Base-by-base conservation (phyloP, 495 filamentous ascomycete genomes). In the Annulohypoxylon bovei region DNA sequence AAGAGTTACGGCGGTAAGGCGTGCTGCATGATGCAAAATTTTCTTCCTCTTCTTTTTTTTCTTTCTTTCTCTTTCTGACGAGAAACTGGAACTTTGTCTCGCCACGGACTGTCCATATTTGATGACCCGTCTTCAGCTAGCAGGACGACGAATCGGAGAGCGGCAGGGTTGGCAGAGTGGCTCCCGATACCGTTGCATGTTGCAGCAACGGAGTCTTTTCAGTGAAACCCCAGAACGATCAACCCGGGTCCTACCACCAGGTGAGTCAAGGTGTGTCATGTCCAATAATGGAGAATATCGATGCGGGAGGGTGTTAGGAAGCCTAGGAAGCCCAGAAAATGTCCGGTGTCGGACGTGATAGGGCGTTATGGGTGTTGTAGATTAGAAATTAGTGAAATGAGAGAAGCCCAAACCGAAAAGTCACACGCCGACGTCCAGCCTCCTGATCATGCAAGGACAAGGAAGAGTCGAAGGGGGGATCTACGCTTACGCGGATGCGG, bases 391-490 rank as follows among this genome's bases (percentile, higher is more conserved):
- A 54, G 40, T 33, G 35, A 28, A 7, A 47, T 33, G 32, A 46
- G 37, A 53, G 23, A 58, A 37, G 23, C 25, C 23, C 40, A 44
- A 67, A 62, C 22, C 46, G 9, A 25, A 65, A 40, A 55, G 69
- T 72, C 69, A 72, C 69, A 64, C 69, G 69, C 63, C 64, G 60
- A 72, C 46, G 46, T 64, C 63, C 63, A 72, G 69, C 69, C 69
- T 72, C 69, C 69, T 72, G 68, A 72, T 56, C 69, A 72, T 67
- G 69, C 58, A 64, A 27, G 28, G 52, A 63, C 64, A 40, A 53
- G 64, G 58, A 7, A 39, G 32, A 39, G 35, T 42, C 20, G 33
- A 16, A 68, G 53, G 42, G 28, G 30, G 52, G 70, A 72, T 72
- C 64, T 52, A 40, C 70, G 27, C 50, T 28, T 67, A 63, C 68